Evolutionary conservation across 1,284 basidiomycete genomes (phyloP), one percentile per base, ranked within the genome.

Genomic region (Salmacisia buchloeana): DNA sequence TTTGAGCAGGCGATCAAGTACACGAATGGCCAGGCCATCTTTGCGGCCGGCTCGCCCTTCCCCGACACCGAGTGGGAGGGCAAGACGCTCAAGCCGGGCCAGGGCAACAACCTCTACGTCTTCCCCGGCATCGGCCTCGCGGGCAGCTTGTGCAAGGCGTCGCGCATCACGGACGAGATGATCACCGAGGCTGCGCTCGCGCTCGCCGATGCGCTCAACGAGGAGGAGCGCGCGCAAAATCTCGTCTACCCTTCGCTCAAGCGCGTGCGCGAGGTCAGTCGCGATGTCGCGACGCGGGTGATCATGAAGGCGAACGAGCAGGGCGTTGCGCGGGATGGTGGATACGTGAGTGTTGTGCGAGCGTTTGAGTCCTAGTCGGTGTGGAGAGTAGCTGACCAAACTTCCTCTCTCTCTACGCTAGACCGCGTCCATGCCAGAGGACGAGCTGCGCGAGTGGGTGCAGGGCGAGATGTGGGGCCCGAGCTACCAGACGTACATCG

Each of bases 1-100:
- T 96, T 92, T 80, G 83, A 88, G 64, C 89, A 94, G 69, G 92
- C 92, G 1, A 86, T 96, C 63, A 82, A 85, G 61, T 87, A 89
- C 82, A 88, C 81, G 46, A 89, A 80, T 1, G 76, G 76, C 18
- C 59, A 68, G 3, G 83, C 90, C 29, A 85, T 97, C 65, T 97
- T 94, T 78, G 93, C 94, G 0, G 89, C 88, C 38, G 94, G 93
- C 1, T 92, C 90, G 46, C 93, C 93, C 1, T 97, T 94, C 85
- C 86, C 87, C 5, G 83, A 85, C 64, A 82, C 86, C 63, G 78
- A 83, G 58, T 89, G 83, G 81, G 80, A 85, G 86, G 88, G 57
- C 83, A 82, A 66, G 84, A 76, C 65, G 36, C 82, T 89, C 71
- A 89, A 90, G 74, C 88, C 93, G 4, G 91, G 91, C 38, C 94